Conservation (phyloP, 306 rosid species). For the cucumber (Cucumis sativus) region Cucumber_9930_V3 NC_026657.2:36682501-36683000, state of each 20-base stretch:
- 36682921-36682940: conserved; percentile 75
- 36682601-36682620: conserved; percentile 48
- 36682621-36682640: conserved; percentile 61
- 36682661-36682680: conserved; percentile 66
- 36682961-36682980: conserved; percentile 47
- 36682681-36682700: conserved; percentile 39
- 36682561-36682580: conserved; percentile 66
- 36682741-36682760: conserved; percentile 88
- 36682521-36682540: conserved; percentile 72
- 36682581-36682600: conserved; percentile 93
- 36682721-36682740: conserved; percentile 47
- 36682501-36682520: conserved; percentile 51
- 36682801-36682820: conserved; percentile 63
- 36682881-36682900: conserved; percentile 62
- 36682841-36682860: conserved; percentile 66
- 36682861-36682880: conserved; percentile 51
- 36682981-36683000: conserved; percentile 64
- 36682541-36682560: conserved; percentile 71
- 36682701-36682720: conserved; percentile 85
- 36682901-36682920: conserved; percentile 81
- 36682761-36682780: conserved; percentile 69
- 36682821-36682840: conserved; percentile 77
- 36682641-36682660: conserved; percentile 94
- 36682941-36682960: conserved; percentile 55
- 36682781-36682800: conserved; percentile 22